Base-by-base conservation (phyloP, 164 flowering plant genomes). In the Dillenia suffruticosa region DNA sequence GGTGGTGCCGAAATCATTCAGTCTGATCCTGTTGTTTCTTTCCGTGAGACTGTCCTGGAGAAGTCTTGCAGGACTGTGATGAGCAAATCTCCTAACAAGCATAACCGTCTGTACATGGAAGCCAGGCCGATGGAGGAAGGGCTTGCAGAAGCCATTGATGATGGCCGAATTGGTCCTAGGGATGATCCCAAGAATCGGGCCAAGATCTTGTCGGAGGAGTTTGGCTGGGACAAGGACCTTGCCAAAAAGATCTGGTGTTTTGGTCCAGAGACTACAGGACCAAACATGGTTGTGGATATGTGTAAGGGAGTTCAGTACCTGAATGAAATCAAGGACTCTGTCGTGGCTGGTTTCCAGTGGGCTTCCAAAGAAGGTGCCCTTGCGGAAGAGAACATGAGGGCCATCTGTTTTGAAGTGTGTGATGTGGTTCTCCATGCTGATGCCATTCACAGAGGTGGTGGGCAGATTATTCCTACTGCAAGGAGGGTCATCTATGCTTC, bases 311-410 rank as follows among this genome's bases (percentile, higher is more conserved):
- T 74, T 43, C 77, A 74, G 50, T 74, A 70, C 49, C 71, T 70
- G 15, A 74, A 70, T 46, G 74, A 74, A 70, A 74, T 74, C 67
- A 74, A 70, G 69, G 74, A 74, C 46, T 71, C 69, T 19, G 78
- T 74, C 9, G 74, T 62, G 4, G 74, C 72, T 57, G 74, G 74
- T 5, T 74, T 74, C 52, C 72, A 70, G 55, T 67, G 72, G 74
- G 78, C 78, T 15, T 74, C 78, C 3, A 74, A 74, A 46, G 72
- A 74, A 64, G 78, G 78, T 51, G 77, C 74, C 1, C 54, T 74
- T 49, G 73, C 71, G 7, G 76, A 72, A 58, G 79, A 76, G 44
- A 76, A 76, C 64, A 76, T 76, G 79, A 59, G 76, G 43, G 79
- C 55, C 3, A 76, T 76, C 24, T 76, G 79, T 62, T 76, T 72